A percentile compares a stretch with the other conserved stretches of the same genome.
These are phyloP conservation scores for Saururus chinensis DNA, from an alignment of 164 flowering plant species.

Conservation along the genomic window DNA sequence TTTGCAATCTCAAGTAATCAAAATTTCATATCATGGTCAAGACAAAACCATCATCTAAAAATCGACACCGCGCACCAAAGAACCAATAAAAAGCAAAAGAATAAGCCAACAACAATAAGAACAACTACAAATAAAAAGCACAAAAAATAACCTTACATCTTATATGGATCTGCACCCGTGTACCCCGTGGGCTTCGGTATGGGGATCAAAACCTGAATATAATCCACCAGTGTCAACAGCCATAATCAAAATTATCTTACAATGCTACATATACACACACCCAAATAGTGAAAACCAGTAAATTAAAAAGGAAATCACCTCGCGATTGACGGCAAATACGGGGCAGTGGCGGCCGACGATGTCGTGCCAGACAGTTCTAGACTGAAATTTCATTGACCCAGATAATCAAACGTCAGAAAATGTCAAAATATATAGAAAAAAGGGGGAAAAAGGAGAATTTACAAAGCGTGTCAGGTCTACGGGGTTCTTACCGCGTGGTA, in stretches of 20 bases:
- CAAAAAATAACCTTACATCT: slow-evolving; percentile 40
- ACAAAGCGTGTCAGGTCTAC: too few species aligned
- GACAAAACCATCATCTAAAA: too few species aligned
- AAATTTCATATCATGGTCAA: too few species aligned
- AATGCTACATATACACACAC: too few species aligned
- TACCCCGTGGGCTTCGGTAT: slow-evolving; percentile 77
- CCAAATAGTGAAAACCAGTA: too few species aligned
- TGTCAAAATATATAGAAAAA: not conserved
- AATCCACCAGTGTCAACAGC: not conserved
- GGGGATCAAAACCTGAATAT: slow-evolving; percentile 63
- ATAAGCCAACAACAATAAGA: not conserved
- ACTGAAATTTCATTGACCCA: slow-evolving; percentile 26
- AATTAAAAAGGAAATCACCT: slow-evolving; percentile 31
- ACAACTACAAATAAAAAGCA: not conserved
- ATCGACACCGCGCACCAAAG: too few species aligned
- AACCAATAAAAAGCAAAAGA: too few species aligned
- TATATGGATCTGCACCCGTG: slow-evolving; percentile 92
- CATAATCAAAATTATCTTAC: too few species aligned
- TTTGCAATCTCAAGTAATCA: too few species aligned
- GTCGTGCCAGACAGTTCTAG: slow-evolving; percentile 85
- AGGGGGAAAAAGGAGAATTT: not conserved
- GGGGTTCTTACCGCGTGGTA: slow-evolving; percentile 64
- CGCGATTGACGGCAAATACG: slow-evolving; percentile 85
- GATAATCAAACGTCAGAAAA: not conserved
- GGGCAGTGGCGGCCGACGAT: slow-evolving; percentile 92